Conservation (phyloP, 352 stramenopile species). For the Globisporangium orthogonon region DNA sequence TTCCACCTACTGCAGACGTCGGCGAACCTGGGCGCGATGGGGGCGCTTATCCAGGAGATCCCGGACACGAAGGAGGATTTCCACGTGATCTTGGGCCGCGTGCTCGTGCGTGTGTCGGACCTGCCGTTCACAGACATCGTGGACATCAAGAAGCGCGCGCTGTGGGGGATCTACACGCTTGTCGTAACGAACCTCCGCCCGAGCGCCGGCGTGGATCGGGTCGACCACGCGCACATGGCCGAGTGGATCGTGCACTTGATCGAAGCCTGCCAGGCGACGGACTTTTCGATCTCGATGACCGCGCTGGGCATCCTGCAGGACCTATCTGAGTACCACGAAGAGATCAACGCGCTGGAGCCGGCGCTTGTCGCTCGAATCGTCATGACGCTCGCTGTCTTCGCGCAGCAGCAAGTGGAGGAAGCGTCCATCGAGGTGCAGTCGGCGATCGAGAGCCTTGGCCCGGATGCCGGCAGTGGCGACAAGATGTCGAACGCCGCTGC, state of each 20-base stretch:
- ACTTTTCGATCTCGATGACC: conserved; percentile 76
- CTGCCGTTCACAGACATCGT: conserved; percentile 71
- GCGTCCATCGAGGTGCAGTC: conserved; percentile 82
- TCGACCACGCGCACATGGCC: conserved; percentile 43
- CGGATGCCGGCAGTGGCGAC: conserved; percentile 8
- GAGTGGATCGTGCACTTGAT: conserved; percentile 80
- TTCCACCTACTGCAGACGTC: conserved; percentile 19
- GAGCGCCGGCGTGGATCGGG: conserved; percentile 11
- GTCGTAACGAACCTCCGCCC: conserved; percentile 60
- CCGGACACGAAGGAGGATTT: conserved; percentile 63
- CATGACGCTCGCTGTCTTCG: conserved; percentile 82
- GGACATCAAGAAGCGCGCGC: conserved; percentile 71
- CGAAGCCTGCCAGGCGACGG: conserved; percentile 65
- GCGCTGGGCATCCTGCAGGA: conserved; percentile 76
- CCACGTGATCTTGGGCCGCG: conserved; percentile 61
- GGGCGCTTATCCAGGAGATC: conserved; percentile 56
- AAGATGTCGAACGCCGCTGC: conserved; percentile 18
- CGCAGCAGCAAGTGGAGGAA: conserved; percentile 84
- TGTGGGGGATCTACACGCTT: conserved; percentile 77
- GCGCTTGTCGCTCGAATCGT: conserved; percentile 74
- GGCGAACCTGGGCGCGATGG: conserved; percentile 21
- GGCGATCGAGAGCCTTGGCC: conserved; percentile 50
- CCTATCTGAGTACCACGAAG: conserved; percentile 65
- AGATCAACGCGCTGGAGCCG: conserved; percentile 62
- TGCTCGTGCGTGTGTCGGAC: conserved; percentile 68